phyloP scores from a whole-genome alignment of 345 rosid species.

The Excoecaria cochinchinensis region DNA sequence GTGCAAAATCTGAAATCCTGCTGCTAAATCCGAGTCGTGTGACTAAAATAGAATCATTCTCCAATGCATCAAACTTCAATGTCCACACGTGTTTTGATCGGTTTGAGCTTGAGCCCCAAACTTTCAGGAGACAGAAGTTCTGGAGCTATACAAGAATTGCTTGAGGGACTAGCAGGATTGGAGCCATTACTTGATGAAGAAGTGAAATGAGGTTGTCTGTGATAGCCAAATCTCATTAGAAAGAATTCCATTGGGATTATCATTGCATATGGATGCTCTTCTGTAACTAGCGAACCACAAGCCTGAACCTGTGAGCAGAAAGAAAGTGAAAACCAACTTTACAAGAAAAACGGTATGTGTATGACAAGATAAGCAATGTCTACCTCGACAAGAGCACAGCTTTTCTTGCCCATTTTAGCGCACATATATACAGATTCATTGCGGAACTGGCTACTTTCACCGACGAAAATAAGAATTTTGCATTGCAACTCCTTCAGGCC shows the following conservation, averaged over 20 bases:
- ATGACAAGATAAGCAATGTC: background rate
- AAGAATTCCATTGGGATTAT: constrained; percentile 58
- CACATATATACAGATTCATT: constrained; percentile 51
- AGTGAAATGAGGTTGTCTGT: constrained; percentile 34
- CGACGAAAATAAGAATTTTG: constrained; percentile 56
- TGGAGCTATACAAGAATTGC: constrained; percentile 46
- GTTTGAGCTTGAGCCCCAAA: constrained; percentile 65
- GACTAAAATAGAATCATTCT: background rate
- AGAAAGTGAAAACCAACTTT: background rate
- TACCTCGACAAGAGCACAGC: constrained; percentile 61
- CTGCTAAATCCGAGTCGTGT: background rate
- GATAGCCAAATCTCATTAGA: constrained; percentile 49
- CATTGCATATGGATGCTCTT: constrained; percentile 69
- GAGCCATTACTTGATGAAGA: constrained; percentile 39
- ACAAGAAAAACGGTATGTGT: background rate
- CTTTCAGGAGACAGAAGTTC: constrained; percentile 64
- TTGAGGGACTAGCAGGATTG: constrained; percentile 39
- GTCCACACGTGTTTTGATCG: constrained; percentile 51
- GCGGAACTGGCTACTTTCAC: constrained; percentile 54
- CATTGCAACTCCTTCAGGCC: constrained; percentile 49
- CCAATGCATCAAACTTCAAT: constrained; percentile 17
- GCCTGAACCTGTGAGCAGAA: constrained; percentile 47
- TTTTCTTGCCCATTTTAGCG: constrained; percentile 43
- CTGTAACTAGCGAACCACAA: constrained; percentile 64
- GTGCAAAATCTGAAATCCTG: constrained; percentile 5